phyloP scores from a whole-genome alignment of 179 eudicot species.

The Monotropa hypopitys region DNA sequence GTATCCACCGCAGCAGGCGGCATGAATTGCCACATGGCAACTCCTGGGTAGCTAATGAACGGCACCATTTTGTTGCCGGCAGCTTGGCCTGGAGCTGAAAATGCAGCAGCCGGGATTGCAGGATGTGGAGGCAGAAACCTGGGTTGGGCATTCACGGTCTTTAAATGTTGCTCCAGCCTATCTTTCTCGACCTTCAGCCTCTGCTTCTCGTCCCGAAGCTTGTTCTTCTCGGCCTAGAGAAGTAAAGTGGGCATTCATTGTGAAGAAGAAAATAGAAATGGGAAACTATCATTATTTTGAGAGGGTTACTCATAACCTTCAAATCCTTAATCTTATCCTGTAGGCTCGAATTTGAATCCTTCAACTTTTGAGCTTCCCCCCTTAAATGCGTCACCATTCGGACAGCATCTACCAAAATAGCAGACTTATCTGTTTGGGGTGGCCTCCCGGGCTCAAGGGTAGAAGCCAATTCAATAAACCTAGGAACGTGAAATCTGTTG shows the following conservation, averaged over 20 bases:
- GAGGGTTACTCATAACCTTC: conserved; percentile 31
- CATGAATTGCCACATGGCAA: conserved; percentile 96
- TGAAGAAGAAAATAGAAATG: conserved; percentile 9
- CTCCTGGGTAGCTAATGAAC: conserved; percentile 62
- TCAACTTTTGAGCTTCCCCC: conserved; percentile 76
- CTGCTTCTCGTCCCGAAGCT: conserved; percentile 82
- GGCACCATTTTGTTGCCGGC: conserved; percentile 69
- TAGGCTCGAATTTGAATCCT: conserved; percentile 59
- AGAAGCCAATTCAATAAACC: conserved; percentile 70
- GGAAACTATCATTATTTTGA: conserved; percentile 23
- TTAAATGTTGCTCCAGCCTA: conserved; percentile 65
- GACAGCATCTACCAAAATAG: conserved; percentile 74
- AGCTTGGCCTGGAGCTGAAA: conserved; percentile 43
- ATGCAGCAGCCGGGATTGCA: conserved; percentile 47
- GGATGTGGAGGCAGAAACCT: conserved; percentile 33
- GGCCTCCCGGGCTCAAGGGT: conserved; percentile 81
- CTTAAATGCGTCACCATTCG: conserved; percentile 71
- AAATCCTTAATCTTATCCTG: conserved; percentile 77
- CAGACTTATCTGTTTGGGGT: conserved; percentile 77
- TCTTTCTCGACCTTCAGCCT: conserved; percentile 76
- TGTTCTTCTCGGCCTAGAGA: conserved; percentile 59
- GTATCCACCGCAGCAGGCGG: conserved; percentile 82
- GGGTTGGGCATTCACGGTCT: conserved; percentile 45
- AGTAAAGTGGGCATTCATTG: background rate
- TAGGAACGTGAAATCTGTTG: conserved; percentile 9